A percentile compares a stretch with the other conserved stretches of the same genome.
Evolutionary conservation across 2,329 filamentous ascomycete species (phyloP).

Genomic region (Thielaviopsis ethacetica): DNA sequence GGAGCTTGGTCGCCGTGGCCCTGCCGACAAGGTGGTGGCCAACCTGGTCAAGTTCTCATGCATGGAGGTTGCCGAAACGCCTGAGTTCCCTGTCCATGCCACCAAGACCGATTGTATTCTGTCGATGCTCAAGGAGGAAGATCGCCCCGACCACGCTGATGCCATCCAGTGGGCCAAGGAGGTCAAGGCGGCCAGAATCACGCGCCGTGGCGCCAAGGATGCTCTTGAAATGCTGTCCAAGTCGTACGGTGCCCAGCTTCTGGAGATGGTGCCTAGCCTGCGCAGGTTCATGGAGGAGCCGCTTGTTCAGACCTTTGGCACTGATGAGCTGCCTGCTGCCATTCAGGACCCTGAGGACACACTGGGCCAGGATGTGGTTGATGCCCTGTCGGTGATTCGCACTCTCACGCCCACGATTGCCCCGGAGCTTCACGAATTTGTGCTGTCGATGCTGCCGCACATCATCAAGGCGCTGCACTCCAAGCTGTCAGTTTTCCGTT

Average conservation of each 20-base stretch:
- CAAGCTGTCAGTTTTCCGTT: conserved; percentile 78
- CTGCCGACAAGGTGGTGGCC: conserved; percentile 88
- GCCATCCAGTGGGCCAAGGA: conserved; percentile 80
- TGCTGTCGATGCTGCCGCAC: conserved; percentile 68
- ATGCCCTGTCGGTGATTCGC: conserved; percentile 81
- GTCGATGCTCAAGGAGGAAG: conserved; percentile 93
- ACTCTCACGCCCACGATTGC: conserved; percentile 87
- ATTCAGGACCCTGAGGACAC: conserved; percentile 57
- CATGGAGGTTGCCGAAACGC: conserved; percentile 92
- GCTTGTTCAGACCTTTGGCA: conserved; percentile 56
- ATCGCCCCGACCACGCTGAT: conserved; percentile 81
- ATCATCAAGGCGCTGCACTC: conserved; percentile 81
- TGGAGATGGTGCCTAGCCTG: conserved; percentile 74
- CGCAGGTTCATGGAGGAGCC: conserved; percentile 68
- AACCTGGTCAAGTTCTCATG: conserved; percentile 97
- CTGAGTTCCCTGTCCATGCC: conserved; percentile 78
- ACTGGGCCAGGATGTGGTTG: conserved; percentile 82
- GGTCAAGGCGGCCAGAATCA: conserved; percentile 75
- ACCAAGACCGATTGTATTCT: conserved; percentile 64
- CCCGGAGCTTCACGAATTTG: conserved; percentile 55
- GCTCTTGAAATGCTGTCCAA: conserved; percentile 74
- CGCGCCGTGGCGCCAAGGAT: conserved; percentile 83
- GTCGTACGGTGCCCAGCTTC: conserved; percentile 60
- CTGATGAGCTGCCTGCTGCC: conserved; percentile 47
- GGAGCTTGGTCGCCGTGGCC: conserved; percentile 58